These are phyloP conservation scores for Paxillus ammoniavirescens DNA, from an alignment of 768 basidiomycete genomes.

Conservation along the genomic window DNA sequence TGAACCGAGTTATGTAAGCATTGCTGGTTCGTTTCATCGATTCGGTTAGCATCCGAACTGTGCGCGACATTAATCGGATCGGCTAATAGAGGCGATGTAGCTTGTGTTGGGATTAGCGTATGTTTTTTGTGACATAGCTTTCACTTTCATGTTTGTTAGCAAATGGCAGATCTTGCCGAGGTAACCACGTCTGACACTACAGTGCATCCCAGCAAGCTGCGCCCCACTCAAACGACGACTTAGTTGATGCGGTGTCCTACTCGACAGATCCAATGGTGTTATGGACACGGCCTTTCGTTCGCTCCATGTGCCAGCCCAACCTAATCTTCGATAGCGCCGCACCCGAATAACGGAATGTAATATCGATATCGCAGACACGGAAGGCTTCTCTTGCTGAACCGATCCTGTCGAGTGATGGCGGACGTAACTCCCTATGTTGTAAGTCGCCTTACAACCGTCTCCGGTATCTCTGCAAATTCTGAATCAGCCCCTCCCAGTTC, in stretches of 20 bases:
- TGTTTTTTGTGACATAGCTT: background rate
- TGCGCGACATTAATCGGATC: background rate
- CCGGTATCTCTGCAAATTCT: background rate
- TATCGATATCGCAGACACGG: background rate
- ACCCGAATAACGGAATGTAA: conserved; percentile 5
- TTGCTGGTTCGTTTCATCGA: background rate
- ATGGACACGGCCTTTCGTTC: background rate
- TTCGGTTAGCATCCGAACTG: background rate
- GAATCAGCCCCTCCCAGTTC: background rate
- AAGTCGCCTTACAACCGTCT: background rate
- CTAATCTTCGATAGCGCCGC: conserved; percentile 8
- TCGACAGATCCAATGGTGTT: background rate
- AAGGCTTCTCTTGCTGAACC: background rate
- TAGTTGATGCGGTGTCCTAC: conserved; percentile 1
- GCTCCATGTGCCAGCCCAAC: background rate
- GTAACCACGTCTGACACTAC: too few relatives aligned
- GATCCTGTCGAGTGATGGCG: background rate
- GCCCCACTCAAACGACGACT: background rate
- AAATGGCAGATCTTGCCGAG: background rate
- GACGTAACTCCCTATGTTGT: background rate
- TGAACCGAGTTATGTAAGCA: background rate
- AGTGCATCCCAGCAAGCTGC: too few relatives aligned
- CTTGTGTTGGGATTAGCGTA: background rate
- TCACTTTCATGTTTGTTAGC: background rate
- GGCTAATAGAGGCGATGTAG: background rate